A percentile compares a stretch with the other conserved stretches of the same genome.
These are phyloP conservation scores for Megacollybia marginata DNA, from an alignment of 768 basidiomycete species.

Conservation along the genomic window DNA sequence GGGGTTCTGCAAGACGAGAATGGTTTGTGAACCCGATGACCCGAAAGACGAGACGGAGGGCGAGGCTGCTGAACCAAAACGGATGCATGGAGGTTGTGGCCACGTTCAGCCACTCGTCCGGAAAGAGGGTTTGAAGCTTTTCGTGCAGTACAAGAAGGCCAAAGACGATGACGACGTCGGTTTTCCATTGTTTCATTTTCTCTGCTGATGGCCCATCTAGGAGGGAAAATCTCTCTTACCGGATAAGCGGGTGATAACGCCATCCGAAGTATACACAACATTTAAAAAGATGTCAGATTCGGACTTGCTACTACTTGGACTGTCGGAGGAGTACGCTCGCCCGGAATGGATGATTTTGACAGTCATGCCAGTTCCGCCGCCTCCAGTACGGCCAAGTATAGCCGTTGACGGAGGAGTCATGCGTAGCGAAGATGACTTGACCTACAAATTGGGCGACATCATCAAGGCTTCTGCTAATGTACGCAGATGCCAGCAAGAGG, in stretches of 20 bases:
- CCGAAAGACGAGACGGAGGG: conserved; percentile 77
- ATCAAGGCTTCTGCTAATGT: conserved; percentile 94
- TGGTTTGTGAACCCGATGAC: conserved; percentile 82
- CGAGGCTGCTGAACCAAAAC: conserved; percentile 68
- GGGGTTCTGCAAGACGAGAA: conserved; percentile 83
- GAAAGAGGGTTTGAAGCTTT: conserved; percentile 93
- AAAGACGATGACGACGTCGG: conserved; percentile 90
- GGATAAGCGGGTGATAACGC: conserved; percentile 75
- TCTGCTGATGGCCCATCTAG: conserved; percentile 26
- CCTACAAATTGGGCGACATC: conserved; percentile 95
- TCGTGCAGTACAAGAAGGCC: conserved; percentile 89
- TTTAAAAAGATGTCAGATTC: conserved; percentile 92
- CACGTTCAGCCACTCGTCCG: conserved; percentile 83
- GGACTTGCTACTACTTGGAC: conserved; percentile 83
- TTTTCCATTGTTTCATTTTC: background rate
- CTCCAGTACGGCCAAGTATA: conserved; percentile 96
- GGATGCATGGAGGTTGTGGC: conserved; percentile 96
- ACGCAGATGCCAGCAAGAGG: conserved; percentile 89
- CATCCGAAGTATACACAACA: conserved; percentile 87
- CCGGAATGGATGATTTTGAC: conserved; percentile 99
- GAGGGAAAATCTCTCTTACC: conserved; percentile 76
- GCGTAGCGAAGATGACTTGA: conserved; percentile 97
- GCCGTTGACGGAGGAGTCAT: conserved; percentile 95
- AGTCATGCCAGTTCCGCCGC: conserved; percentile 94
- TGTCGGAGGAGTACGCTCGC: conserved; percentile 92